phyloP scores from a whole-genome alignment of 2,329 filamentous ascomycete genomes.

The Phialophora chinensis region DNA sequence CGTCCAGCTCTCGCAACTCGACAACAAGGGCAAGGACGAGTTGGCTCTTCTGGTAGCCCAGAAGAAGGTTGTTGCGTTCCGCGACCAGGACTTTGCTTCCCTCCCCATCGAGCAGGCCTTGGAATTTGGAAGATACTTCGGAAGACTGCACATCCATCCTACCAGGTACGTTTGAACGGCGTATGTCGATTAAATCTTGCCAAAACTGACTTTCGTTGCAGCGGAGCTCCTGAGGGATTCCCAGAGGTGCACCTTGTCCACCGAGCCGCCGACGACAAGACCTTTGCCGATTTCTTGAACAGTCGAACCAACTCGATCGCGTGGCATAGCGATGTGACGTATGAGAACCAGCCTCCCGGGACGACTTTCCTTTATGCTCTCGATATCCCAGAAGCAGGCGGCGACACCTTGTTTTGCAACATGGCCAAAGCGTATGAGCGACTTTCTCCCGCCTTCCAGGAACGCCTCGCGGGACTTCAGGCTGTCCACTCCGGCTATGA shows the following conservation, averaged over 20 bases:
- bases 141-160: slow-evolving; percentile 80
- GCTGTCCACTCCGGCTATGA: slow-evolving; percentile 81
- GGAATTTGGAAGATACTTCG: slow-evolving; percentile 72
- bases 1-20: slow-evolving; percentile 43
- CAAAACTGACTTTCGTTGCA: not conserved
- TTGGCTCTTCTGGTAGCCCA: slow-evolving; percentile 46
- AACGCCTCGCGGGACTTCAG: slow-evolving; percentile 78
- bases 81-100: slow-evolving; percentile 48
- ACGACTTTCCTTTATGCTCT: slow-evolving; percentile 89
- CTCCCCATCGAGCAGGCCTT: slow-evolving; percentile 39
- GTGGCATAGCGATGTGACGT: slow-evolving; percentile 85
- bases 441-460: slow-evolving; percentile 77
- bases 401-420: slow-evolving; percentile 84
- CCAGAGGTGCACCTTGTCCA: slow-evolving; percentile 82
- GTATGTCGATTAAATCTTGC: not conserved
- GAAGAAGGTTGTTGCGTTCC: slow-evolving; percentile 45
- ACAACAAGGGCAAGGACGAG: slow-evolving; percentile 43
- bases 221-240: slow-evolving; percentile 73
- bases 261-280: slow-evolving; percentile 69
- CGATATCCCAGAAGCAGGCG: slow-evolving; percentile 79
- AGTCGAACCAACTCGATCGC: slow-evolving; percentile 79
- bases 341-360: slow-evolving; percentile 82
- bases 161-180: slow-evolving; percentile 53
- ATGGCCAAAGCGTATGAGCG: slow-evolving; percentile 80
- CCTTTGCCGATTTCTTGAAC: slow-evolving; percentile 66